Evolutionary conservation across 257 asterid species (phyloP).

Genomic region (Nicotiana tabacum): DNA sequence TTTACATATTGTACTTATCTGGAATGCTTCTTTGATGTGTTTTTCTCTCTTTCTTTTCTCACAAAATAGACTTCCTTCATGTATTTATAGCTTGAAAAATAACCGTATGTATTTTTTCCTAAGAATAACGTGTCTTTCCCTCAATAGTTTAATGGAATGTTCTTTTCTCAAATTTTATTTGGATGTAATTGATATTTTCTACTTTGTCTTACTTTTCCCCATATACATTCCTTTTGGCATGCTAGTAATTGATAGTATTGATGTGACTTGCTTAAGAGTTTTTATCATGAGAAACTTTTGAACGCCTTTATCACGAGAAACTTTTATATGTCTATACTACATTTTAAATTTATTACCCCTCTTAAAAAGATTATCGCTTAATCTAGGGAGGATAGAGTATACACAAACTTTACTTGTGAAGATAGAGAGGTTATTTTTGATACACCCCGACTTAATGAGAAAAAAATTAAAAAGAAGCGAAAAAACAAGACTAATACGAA

Average conservation of each 20-base stretch:
- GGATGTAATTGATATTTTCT: not conserved
- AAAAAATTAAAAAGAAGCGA: no score
- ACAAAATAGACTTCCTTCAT: not conserved
- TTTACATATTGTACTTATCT: not conserved
- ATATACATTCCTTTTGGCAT: not conserved
- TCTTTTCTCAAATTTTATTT: not conserved
- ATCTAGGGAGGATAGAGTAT: no score
- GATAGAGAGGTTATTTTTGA: accelerated
- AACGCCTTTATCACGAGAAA: no score
- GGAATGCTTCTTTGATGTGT: not conserved
- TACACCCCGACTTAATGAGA: no score
- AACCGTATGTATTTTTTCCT: not conserved
- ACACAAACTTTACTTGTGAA: accelerated
- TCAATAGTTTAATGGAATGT: not conserved
- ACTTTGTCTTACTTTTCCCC: not conserved
- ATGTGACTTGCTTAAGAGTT: not conserved
- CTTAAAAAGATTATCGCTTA: no score
- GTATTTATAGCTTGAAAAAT: not conserved
- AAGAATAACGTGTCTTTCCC: not conserved
- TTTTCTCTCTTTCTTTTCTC: not conserved
- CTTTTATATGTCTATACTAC: no score
- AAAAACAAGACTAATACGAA: no score
- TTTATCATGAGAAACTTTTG: no score
- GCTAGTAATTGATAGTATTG: not conserved
- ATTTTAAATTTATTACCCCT: no score